A percentile compares a stretch with the other conserved stretches of the same genome.
These are phyloP conservation scores for Aspergillus carlsbadensis DNA, from an alignment of 495 filamentous ascomycete genomes.

Conservation along the genomic window DNA sequence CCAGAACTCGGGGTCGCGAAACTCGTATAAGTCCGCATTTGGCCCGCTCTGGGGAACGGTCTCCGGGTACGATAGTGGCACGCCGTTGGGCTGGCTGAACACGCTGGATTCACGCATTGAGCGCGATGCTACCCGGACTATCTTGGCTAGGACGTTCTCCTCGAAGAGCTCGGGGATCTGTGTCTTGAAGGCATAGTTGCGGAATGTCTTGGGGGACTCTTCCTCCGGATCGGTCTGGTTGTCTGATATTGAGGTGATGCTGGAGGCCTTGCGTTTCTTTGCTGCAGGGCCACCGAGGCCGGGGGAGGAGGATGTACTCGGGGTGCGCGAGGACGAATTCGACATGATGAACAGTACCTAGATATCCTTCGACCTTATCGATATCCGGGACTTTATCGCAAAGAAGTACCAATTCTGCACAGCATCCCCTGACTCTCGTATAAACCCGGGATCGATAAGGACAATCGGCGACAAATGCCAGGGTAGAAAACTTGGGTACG, in stretches of 20 bases:
- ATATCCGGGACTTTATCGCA: too few relatives aligned
- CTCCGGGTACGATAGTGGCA: conserved; percentile 29
- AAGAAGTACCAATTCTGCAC: too few relatives aligned
- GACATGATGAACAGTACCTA: background rate
- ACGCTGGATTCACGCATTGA: conserved; percentile 8
- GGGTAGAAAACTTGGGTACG: background rate
- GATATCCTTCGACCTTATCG: too few relatives aligned
- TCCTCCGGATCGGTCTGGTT: background rate
- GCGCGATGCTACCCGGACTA: conserved; percentile 23
- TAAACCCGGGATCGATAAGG: too few relatives aligned
- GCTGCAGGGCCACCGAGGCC: background rate
- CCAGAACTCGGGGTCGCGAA: conserved; percentile 42
- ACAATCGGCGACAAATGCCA: background rate
- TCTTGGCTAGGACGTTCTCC: conserved; percentile 29
- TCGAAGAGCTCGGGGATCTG: conserved; percentile 22
- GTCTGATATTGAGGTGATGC: conserved; percentile 10
- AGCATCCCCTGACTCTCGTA: too few relatives aligned
- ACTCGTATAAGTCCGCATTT: conserved; percentile 23
- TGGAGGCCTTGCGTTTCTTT: background rate
- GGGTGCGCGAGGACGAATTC: background rate
- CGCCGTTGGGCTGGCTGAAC: conserved; percentile 10
- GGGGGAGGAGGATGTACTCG: conserved; percentile 4
- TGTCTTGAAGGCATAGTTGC: background rate
- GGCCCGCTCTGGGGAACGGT: conserved; percentile 25
- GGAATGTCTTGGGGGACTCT: background rate